A percentile compares a stretch with the other conserved stretches of the same genome.
These are phyloP conservation scores for Schwanniomyces etchellsii DNA, from an alignment of 1,139 yeast genomes.

Conservation along the genomic window DNA sequence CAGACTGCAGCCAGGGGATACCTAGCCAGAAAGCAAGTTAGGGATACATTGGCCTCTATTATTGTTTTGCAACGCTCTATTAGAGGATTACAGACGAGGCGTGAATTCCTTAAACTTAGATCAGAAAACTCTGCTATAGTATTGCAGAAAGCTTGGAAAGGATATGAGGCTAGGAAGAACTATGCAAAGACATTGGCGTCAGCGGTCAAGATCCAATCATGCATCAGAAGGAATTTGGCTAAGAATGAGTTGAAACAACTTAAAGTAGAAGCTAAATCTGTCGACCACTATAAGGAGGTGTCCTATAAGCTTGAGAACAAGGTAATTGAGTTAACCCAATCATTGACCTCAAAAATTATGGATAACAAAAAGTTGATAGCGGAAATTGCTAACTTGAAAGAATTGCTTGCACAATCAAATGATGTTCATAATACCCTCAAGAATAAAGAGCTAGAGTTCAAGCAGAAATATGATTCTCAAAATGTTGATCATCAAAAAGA, in stretches of 20 bases:
- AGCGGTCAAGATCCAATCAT: slow-evolving; percentile 69
- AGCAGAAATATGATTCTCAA: slow-evolving; percentile 39
- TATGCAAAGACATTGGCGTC: slow-evolving; percentile 41
- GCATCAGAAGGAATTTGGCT: slow-evolving; percentile 74
- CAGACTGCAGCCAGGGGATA: slow-evolving; percentile 74
- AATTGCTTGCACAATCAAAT: slow-evolving; percentile 52
- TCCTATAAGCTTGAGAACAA: slow-evolving; percentile 91
- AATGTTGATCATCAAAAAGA: slow-evolving; percentile 46
- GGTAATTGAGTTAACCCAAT: slow-evolving; percentile 89
- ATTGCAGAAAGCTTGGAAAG: slow-evolving; percentile 68
- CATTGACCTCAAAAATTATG: slow-evolving; percentile 67
- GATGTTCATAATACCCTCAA: slow-evolving; percentile 53
- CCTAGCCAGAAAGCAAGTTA: slow-evolving; percentile 44
- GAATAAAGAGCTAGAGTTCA: slow-evolving; percentile 50
- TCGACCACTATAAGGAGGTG: slow-evolving; percentile 82
- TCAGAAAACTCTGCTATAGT: slow-evolving; percentile 58
- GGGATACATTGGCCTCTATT: slow-evolving; percentile 43
- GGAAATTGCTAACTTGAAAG: slow-evolving; percentile 55
- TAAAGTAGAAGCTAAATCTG: slow-evolving; percentile 85
- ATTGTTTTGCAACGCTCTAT: slow-evolving; percentile 59
- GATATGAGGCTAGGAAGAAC: slow-evolving; percentile 44
- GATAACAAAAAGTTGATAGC: slow-evolving; percentile 70
- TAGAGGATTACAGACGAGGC: slow-evolving; percentile 62
- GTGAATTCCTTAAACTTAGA: slow-evolving; percentile 40
- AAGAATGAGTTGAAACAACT: slow-evolving; percentile 54